Evolutionary conservation across 2,329 filamentous ascomycete species (phyloP), one percentile per base, ranked within the genome.

Genomic region (Aureobasidium sp.): DNA sequence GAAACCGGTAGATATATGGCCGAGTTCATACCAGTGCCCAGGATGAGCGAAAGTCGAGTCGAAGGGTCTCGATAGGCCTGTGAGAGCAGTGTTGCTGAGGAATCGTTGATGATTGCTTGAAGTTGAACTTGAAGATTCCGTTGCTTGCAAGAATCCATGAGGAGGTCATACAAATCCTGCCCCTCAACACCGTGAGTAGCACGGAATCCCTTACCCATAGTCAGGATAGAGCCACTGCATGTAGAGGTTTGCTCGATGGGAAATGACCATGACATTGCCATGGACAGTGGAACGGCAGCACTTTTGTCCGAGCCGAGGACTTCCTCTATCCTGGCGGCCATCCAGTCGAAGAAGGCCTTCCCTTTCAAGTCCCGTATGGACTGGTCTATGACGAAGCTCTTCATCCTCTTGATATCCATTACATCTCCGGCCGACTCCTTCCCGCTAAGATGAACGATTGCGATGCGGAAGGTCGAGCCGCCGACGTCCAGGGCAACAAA

Each of bases 181-280:
- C 83, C 83, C 42, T 83, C 74, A 3, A 83, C 79, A 32, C 81
- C 83, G 64, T 84, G 77, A 16, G 82, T 84, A 49, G 83, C 85
- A 59, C 76, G 74, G 68, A 87, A 87, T 0, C 84, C 84, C 70
- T 87, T 87, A 63, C 85, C 85, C 85, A 87, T 87, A 16, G 78
- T 77, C 59, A 85, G 76, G 25, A 87, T 73, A 47, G 78, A 79
- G 8, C 83, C 85, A 50, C 77, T 81, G 59, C 79, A 77, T 61
- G 79, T 77, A 13, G 83, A 86, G 5, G 83, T 87, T 73, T 86
- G 83, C 71, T 86, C 81, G 60, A 87, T 79, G 0, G 85, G 85
- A 70, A 87, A 87, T 3, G 84, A 86, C 85, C 85, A 87, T 3
- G 85, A 82, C 65, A 87, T 67, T 3, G 85, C 85, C 77, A 86